Evolutionary conservation across 192 early-diverging fungal species (phyloP), one percentile per base, ranked within the genome.

Genomic region (Podila horticola): DNA sequence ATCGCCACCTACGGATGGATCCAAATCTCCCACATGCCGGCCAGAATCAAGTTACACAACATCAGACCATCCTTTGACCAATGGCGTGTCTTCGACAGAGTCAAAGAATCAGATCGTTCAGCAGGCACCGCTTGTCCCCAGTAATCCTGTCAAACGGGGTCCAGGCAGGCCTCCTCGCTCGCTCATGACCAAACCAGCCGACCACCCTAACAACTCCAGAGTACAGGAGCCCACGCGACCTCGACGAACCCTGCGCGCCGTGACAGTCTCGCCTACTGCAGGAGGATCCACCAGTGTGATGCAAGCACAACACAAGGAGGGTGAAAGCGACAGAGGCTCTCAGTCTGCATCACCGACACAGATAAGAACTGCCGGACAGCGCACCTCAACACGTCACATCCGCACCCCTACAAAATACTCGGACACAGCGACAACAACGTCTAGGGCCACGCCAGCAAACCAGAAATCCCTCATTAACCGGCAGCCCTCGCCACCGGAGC

Each of bases 111-210:
- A 64, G 31, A 64, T 24, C 22, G 11, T 20, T 68, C 66, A 19
- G 41, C 66, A 13, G n/a, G 15, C 17, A 5, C 8, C 31, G 34
- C 10, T 58, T 7, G 28, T 50, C 20, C 34, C 52, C 26, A n/a
- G 19, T 45, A 58, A 17, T 29, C 60, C 60, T 17, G 50, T 67
- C n/a, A 76, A 71, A 48, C 30, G 67, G 24, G 68, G 68, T 5
- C 74, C 74, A n/a, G 74, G 74, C 26, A 58, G 74, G 60, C 74
- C 74, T 15, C 41, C 68, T 13, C 74, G 74, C 5, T 64, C 61
- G 13, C 55, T 61, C 22, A 30, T 51, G 24, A 29, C 41, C 17
- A 61, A 33, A 28, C 30, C 68, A 5, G 13, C 24, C n/a, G 57
- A n/a, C 36, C 26, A 19, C 30, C 29, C 66, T 36, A 17, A 67